phyloP scores from a whole-genome alignment of 2,329 filamentous ascomycete species.

The Graphilbum sp. region DNA sequence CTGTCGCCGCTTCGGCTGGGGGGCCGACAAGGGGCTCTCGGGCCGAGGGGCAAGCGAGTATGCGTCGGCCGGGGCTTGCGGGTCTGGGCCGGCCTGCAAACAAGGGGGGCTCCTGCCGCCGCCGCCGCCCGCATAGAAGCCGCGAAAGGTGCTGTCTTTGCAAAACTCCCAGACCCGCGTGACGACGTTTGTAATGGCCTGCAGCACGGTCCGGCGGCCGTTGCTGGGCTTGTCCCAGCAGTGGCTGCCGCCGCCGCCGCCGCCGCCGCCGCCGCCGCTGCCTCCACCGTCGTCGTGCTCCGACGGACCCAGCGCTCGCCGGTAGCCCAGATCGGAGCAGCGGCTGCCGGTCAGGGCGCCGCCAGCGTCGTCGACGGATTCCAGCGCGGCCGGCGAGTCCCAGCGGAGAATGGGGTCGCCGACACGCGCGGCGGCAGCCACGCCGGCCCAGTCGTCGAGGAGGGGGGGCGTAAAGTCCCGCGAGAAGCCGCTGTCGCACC shows the following conservation, averaged over 20 bases:
- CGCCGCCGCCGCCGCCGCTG: no score
- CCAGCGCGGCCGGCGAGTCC: conserved; percentile 11
- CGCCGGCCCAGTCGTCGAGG: no score
- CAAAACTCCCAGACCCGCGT: conserved; percentile 81
- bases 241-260: not conserved
- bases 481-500: conserved; percentile 14
- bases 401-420: no score
- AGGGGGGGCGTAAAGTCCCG: no score
- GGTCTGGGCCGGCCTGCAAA: no score
- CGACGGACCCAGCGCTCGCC: conserved; percentile 35
- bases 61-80: no score
- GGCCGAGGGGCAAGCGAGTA: no score
- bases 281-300: no score
- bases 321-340: conserved; percentile 40
- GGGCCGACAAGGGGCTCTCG: conserved; percentile 12
- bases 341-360: no score
- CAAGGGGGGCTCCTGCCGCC: no score
- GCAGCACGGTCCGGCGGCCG: conserved; percentile 27
- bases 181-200: conserved; percentile 47
- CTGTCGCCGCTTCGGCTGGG: conserved; percentile 35
- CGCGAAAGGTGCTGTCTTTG: conserved; percentile 54
- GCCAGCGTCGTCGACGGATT: conserved; percentile 31
- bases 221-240: not conserved
- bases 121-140: conserved; percentile 82
- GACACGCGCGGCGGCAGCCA: no score